Base-by-base conservation (phyloP, 2,329 filamentous ascomycete species). In the Claviceps sp. region DNA sequence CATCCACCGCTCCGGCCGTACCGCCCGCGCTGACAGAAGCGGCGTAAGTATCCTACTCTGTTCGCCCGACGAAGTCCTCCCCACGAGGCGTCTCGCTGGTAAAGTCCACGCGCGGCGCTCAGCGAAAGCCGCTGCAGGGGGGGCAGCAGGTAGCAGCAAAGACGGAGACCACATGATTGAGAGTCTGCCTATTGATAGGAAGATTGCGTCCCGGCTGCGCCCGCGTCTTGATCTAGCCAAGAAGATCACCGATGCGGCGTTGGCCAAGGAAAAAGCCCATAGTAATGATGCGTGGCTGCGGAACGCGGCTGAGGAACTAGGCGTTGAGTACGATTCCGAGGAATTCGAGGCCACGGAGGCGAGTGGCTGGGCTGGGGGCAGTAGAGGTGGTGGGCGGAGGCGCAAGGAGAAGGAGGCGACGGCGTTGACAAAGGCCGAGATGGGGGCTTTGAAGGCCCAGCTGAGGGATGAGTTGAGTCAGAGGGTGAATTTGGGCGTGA, bases 1-100 rank as follows among this genome's bases (percentile, higher is more conserved):
- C 64, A 90, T 98, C 14, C 93, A 98, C 65, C 84, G 93, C 24
- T 96, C 93, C 1, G 93, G 93, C 13, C 87, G 93, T 57, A 97
- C 93, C 1, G 93, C 93, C 2, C 87, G 93, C 62, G 91, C 87
- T 3, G 79, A 84, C 19, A 80, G 80, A 13, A 80, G 77, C 0
- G 93, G 93, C 40, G 79, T 87, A 39, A 95, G 88, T 61, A 82
- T 98, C 53, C 73, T 98, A 4, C 81, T 98, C 50, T 97, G 93
- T 63, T 82, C 85, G 0, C 91, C 93, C 0, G 91, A 97, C 54
- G 93, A 98, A 70, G 89, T 95, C 1, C 77, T 82, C 2, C 87
- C 89, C 0, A 91, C 91, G 3, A 79, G 88, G 7, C 78, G 91
- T 17, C 77, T 98, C 0, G 84, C 94, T 1, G 84, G 84, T 37